Conservation (phyloP, 208 protist genomes). For the Trypanosoma mega region DNA sequence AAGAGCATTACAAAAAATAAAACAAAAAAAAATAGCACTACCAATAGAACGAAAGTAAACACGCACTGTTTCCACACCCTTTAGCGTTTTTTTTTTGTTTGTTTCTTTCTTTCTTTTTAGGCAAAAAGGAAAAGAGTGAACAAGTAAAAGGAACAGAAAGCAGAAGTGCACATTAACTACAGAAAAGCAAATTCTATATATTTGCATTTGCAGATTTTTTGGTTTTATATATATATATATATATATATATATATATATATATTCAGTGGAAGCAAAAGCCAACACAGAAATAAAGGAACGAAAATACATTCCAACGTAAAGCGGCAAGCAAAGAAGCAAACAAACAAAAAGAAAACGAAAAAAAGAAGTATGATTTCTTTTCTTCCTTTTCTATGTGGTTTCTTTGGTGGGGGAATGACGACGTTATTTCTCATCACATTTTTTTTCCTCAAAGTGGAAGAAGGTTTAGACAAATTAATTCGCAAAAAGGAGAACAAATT, state of each 20-base stretch:
- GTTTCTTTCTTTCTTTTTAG: not conserved
- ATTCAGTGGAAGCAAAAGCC: not conserved
- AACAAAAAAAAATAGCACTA: not conserved
- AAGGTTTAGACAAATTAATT: constrained; percentile 29
- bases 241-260: constrained; percentile 3
- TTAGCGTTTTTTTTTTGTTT: not conserved
- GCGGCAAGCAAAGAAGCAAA: too few species aligned
- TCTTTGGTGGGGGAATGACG: constrained; percentile 35
- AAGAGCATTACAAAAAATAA: not conserved
- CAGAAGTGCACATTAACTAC: not conserved
- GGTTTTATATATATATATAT: not conserved
- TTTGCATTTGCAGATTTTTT: not conserved
- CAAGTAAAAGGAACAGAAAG: not conserved
- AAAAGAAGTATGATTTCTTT: constrained; percentile 11
- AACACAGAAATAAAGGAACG: too few species aligned
- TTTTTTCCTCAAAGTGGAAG: constrained; percentile 43
- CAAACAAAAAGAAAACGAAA: not conserved
- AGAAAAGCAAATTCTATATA: not conserved
- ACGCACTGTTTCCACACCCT: not conserved
- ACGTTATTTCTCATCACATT: constrained; percentile 50
- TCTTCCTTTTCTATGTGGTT: constrained; percentile 48
- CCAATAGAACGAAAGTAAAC: not conserved
- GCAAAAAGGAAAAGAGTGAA: not conserved
- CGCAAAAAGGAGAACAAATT: constrained; percentile 50
- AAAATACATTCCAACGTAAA: too few species aligned